Percentiles rank a stretch among this genome's conserved stretches.
Conservation (phyloP, 306 rosid genomes). For the Fragaria nilgerrensis region DNA sequence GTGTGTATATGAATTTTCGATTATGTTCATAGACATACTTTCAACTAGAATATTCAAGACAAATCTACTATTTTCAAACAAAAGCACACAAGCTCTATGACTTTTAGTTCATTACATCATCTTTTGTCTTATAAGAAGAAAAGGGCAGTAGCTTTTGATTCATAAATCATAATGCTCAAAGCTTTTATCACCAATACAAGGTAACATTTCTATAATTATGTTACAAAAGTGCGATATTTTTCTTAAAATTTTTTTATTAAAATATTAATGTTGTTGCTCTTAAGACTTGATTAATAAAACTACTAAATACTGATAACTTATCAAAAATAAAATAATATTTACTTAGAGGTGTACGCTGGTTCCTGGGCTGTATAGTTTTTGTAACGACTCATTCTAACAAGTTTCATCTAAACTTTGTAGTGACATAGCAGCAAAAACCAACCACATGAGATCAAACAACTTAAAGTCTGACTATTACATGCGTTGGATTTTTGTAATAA, state of each 20-base stretch:
- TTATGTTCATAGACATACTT: too few relatives aligned
- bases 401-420: too few relatives aligned
- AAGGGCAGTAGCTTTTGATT: neutral
- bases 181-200: neutral
- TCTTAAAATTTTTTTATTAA: too few relatives aligned
- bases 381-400: too few relatives aligned
- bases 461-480: neutral
- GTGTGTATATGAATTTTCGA: too few relatives aligned
- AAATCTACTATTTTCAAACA: neutral
- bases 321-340: neutral
- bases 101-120: neutral
- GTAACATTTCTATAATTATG: neutral
- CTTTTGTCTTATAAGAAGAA: neutral
- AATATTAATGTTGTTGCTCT: too few relatives aligned
- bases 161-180: neutral
- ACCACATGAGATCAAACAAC: neutral
- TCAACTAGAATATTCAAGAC: neutral
- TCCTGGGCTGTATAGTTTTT: too few relatives aligned
- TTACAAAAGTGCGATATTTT: too few relatives aligned
- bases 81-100: neutral
- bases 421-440: too few relatives aligned
- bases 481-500: conserved; percentile 5
- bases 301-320: neutral
- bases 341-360: too few relatives aligned
- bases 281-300: too few relatives aligned